Evolutionary conservation across 2,329 filamentous ascomycete genomes (phyloP), one percentile per base, ranked within the genome.

Genomic region (Fusarium mundagurra): DNA sequence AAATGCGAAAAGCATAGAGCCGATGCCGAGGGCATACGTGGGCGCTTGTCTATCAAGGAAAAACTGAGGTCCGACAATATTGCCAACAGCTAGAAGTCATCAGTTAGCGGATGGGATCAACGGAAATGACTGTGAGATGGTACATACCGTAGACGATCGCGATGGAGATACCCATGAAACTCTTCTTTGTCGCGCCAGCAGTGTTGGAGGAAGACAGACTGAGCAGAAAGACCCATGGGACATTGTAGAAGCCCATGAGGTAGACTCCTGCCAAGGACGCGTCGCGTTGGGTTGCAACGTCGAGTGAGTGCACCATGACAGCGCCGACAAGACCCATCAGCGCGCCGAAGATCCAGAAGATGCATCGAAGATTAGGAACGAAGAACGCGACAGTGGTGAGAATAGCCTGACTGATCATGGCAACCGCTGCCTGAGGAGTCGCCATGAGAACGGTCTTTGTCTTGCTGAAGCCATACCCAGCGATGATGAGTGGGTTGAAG

Each of bases 401-500:
- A 0, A 68, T 54, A 1, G 74, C 74, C 6, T 76, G 73, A 5
- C 71, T 74, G 11, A 81, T 67, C 75, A 82, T 81, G 0, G 79
- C 80, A 11, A 82, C 77, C 4, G 80, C 81, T 1, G 80, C 79
- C 39, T 82, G 80, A 0, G 81, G 81, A 0, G 80, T 81, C 1
- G 80, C 79, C 78, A 82, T 80, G 0, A 82, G 59, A 1, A 79
- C 79, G 0, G 79, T 81, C 27, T 77, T 78, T 0, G 73, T 75
- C 44, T 75, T 71, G 10, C 69, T 77, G 54, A 81, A 82, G 0
- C 81, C 81, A n/a, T 80, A 82, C 70, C 90, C 89, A 67, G 92
- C 91, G 39, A 91, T 83, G 71, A 93, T 90, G 44, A 91, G 84
- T 54, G 89, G 83, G 73, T 85, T 85, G 75, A 91, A 86, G 76